phyloP scores from a whole-genome alignment of 2,329 filamentous ascomycete genomes.

The Colletotrichum graminicola region DNA sequence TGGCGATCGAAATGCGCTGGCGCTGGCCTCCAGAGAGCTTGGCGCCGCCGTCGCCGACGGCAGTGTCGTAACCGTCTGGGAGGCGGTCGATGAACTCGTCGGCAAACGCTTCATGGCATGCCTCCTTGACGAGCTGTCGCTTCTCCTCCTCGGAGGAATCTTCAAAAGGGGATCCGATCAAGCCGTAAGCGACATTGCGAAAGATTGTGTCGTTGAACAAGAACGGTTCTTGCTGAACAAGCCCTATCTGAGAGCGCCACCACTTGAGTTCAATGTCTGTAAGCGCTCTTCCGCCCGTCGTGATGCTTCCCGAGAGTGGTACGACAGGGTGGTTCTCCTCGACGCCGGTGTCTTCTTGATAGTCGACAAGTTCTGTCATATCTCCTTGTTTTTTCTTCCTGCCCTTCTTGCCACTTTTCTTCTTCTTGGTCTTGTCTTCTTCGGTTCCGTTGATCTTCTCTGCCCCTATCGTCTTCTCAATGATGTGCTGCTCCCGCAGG shows the following conservation, averaged over 20 bases:
- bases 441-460: constrained; percentile 57
- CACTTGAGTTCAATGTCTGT: constrained; percentile 71
- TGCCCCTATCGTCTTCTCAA: constrained; percentile 63
- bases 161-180: constrained; percentile 66
- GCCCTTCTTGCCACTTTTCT: constrained; percentile 33
- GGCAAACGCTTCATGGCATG: constrained; percentile 76
- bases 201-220: constrained; percentile 76
- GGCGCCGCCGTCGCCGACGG: constrained; percentile 67
- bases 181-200: constrained; percentile 71
- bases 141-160: constrained; percentile 67
- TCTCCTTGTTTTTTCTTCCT: neutral
- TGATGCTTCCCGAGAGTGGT: constrained; percentile 64
- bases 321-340: constrained; percentile 58
- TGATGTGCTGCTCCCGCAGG: constrained; percentile 64
- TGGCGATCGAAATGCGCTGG: constrained; percentile 82
- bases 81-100: constrained; percentile 76
- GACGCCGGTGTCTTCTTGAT: constrained; percentile 40
- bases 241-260: constrained; percentile 72
- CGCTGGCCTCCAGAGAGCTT: constrained; percentile 86
- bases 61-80: constrained; percentile 77
- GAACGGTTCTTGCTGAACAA: constrained; percentile 77
- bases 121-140: constrained; percentile 69
- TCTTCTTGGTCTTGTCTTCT: constrained; percentile 48
- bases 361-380: constrained; percentile 27
- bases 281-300: constrained; percentile 65